These are phyloP conservation scores for Entonaema liquescens DNA, from an alignment of 495 filamentous ascomycete genomes.

Conservation along the genomic window DNA sequence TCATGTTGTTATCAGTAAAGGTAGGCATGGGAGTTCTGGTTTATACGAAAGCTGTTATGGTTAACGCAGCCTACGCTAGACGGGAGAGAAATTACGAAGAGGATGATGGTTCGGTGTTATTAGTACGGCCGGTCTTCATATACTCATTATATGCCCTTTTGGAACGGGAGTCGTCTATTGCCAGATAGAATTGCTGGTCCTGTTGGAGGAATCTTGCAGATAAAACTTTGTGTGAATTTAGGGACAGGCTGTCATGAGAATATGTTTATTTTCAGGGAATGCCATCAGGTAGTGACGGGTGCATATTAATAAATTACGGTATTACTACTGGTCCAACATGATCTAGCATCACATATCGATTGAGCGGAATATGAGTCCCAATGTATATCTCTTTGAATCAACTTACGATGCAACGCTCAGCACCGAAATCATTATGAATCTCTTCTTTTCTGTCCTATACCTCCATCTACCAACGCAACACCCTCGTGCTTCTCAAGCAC, in stretches of 20 bases:
- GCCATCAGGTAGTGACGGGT: neutral
- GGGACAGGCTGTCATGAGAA: constrained; percentile 14
- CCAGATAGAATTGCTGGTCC: neutral
- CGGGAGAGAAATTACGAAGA: constrained; percentile 2
- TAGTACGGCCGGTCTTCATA: neutral
- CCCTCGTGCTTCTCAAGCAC: constrained; percentile 31
- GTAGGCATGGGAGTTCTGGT: neutral
- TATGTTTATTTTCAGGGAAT: constrained; percentile 1
- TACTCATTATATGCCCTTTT: constrained; percentile 4
- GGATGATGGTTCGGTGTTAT: constrained; percentile 2
- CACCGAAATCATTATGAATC: constrained; percentile 36
- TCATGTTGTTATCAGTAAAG: neutral
- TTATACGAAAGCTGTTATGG: constrained; percentile 6
- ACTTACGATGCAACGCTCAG: constrained; percentile 18
- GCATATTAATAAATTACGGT: neutral
- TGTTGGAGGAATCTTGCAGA: neutral
- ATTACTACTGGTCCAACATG: neutral
- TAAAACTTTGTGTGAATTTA: neutral
- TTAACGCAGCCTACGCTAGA: neutral
- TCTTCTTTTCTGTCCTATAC: constrained; percentile 40
- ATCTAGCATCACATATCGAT: neutral
- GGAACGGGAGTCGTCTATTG: neutral
- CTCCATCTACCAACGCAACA: constrained; percentile 42
- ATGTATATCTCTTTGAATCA: constrained; percentile 9
- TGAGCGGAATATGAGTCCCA: constrained; percentile 3